Evolutionary conservation across 495 filamentous ascomycete species (phyloP).

Genomic region (Xylaria castorea): DNA sequence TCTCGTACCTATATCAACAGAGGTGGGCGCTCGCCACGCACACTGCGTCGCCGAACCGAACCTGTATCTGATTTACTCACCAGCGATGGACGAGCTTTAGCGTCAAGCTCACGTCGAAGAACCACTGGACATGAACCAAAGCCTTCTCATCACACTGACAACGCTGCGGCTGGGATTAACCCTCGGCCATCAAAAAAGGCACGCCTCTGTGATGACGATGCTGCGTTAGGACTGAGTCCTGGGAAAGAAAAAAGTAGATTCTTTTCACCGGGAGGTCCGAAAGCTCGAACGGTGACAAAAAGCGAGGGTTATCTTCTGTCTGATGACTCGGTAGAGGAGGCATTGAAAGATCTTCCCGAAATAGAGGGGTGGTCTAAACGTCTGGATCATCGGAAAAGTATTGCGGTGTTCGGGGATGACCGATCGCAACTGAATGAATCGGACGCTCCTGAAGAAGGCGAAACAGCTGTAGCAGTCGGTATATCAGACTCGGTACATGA

Average conservation of each 20-base stretch:
- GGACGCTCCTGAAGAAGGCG: slow-evolving; percentile 27
- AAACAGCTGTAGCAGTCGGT: not conserved
- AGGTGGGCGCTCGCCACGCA: slow-evolving; percentile 29
- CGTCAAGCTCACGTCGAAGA: slow-evolving; percentile 43
- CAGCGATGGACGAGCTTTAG: slow-evolving; percentile 26
- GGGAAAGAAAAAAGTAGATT: slow-evolving; percentile 50
- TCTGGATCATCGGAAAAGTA: slow-evolving; percentile 32
- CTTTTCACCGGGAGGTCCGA: slow-evolving; percentile 40
- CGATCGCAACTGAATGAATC: not conserved
- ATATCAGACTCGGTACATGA: not conserved
- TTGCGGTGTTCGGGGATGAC: slow-evolving; percentile 39
- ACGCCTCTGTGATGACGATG: slow-evolving; percentile 52
- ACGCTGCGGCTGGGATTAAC: slow-evolving; percentile 4
- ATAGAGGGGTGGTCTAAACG: slow-evolving; percentile 35
- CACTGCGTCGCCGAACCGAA: slow-evolving; percentile 48
- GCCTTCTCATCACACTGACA: slow-evolving; percentile 31
- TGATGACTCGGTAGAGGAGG: slow-evolving; percentile 56
- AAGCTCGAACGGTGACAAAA: slow-evolving; percentile 31
- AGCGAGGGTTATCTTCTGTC: slow-evolving; percentile 48
- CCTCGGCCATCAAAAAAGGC: slow-evolving; percentile 57
- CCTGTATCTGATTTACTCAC: slow-evolving; percentile 48
- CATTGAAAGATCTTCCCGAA: slow-evolving; percentile 50
- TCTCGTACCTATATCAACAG: slow-evolving; percentile 35
- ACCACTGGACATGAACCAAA: slow-evolving; percentile 35
- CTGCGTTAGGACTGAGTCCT: slow-evolving; percentile 26